Conservation (phyloP, 495 filamentous ascomycete genomes). For the Hypoxylon fragiforme region DNA sequence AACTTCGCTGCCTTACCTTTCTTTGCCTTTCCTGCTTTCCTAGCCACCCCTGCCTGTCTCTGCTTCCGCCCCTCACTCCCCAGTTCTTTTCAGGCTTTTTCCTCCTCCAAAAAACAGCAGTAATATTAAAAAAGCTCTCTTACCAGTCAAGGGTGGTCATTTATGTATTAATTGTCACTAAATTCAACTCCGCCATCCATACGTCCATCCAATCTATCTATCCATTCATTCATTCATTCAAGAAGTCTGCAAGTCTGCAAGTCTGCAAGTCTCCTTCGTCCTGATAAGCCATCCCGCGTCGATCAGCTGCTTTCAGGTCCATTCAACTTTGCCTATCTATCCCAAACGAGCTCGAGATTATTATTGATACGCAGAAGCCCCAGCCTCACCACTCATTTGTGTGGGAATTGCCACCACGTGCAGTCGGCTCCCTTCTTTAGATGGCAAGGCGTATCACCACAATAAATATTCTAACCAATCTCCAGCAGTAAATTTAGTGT, state of each 20-base stretch:
- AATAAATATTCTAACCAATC: not conserved
- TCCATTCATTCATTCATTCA: not conserved
- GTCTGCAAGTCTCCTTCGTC: slow-evolving; percentile 18
- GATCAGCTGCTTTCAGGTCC: slow-evolving; percentile 24
- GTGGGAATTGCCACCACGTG: slow-evolving; percentile 12
- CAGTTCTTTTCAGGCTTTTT: slow-evolving; percentile 28
- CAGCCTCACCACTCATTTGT: slow-evolving; percentile 20
- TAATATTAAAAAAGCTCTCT: slow-evolving; percentile 14
- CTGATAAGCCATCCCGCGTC: slow-evolving; percentile 32
- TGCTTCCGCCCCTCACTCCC: slow-evolving; percentile 26
- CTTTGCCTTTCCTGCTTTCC: slow-evolving; percentile 1
- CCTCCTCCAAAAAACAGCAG: slow-evolving; percentile 5
- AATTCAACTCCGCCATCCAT: slow-evolving; percentile 25
- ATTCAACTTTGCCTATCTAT: slow-evolving; percentile 25
- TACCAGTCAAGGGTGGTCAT: slow-evolving; percentile 9
- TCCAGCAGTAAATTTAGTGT: not conserved
- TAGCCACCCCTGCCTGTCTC: slow-evolving; percentile 1
- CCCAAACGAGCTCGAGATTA: slow-evolving; percentile 23
- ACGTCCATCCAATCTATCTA: slow-evolving; percentile 11
- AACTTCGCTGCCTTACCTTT: slow-evolving; percentile 3
- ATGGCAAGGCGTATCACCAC: slow-evolving; percentile 16
- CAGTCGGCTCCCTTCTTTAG: slow-evolving; percentile 4
- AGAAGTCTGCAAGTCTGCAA: no score
- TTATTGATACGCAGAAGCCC: slow-evolving; percentile 25
- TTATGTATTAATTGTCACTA: slow-evolving; percentile 33